phyloP scores from a whole-genome alignment of 371 early-diverging fungal species.

The Parasitella parasitica region DNA sequence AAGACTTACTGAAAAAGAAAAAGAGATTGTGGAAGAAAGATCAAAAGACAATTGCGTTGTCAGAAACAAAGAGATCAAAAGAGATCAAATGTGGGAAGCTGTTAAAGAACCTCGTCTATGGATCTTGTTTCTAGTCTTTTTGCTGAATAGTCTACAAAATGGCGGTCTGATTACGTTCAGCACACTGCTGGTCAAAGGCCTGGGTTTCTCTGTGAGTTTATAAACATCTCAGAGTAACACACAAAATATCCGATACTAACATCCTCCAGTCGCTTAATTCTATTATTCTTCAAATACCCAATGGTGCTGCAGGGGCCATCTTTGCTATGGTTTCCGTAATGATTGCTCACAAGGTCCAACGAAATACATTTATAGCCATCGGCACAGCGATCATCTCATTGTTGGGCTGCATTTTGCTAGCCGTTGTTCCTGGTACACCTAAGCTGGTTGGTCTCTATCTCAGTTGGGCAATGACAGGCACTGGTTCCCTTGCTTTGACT shows the following conservation, averaged over 20 bases:
- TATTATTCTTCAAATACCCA: slow-evolving; percentile 30
- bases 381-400: background rate
- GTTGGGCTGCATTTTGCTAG: slow-evolving; percentile 20
- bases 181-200: slow-evolving; percentile 28
- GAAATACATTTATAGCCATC: slow-evolving; percentile 10
- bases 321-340: slow-evolving; percentile 11
- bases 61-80: slow-evolving; percentile 20
- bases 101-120: slow-evolving; percentile 34
- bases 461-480: slow-evolving; percentile 22
- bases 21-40: slow-evolving; percentile 33
- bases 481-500: slow-evolving; percentile 8
- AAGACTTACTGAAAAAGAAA: slow-evolving; percentile 32
- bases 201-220: slow-evolving; percentile 45
- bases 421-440: slow-evolving; percentile 13
- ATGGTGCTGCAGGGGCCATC: slow-evolving; percentile 17
- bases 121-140: slow-evolving; percentile 16
- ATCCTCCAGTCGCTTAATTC: slow-evolving; percentile 14
- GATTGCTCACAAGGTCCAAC: slow-evolving; percentile 2
- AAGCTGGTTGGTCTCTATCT: slow-evolving; percentile 28
- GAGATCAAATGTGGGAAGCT: slow-evolving; percentile 32
- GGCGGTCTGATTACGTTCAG: slow-evolving; percentile 39
- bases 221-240: no score
- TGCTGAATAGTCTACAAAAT: slow-evolving; percentile 27
- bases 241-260: background rate
- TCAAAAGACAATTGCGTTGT: slow-evolving; percentile 36